These are phyloP conservation scores for Poronia punctata DNA, from an alignment of 495 filamentous ascomycete species.

Conservation along the genomic window DNA sequence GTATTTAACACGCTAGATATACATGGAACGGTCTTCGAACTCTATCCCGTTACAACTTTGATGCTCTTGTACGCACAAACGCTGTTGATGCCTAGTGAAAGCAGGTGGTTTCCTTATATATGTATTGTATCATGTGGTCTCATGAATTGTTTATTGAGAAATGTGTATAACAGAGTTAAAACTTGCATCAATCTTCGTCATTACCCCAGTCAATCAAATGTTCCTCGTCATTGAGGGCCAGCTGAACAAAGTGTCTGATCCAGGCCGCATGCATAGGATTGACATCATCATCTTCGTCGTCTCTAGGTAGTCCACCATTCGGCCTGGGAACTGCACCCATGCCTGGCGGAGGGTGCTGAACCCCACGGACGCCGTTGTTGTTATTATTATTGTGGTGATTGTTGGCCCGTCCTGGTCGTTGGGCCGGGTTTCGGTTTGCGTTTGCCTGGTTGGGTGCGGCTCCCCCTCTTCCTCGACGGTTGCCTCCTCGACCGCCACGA, in stretches of 20 bases:
- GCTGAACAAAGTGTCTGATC: slow-evolving; percentile 47
- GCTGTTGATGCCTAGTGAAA: too few relatives aligned
- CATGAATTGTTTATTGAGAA: too few relatives aligned
- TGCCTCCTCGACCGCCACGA: slow-evolving; percentile 16
- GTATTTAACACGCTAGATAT: too few relatives aligned
- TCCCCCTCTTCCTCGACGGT: slow-evolving; percentile 20
- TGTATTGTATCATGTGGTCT: too few relatives aligned
- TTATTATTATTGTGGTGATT: slow-evolving; percentile 2
- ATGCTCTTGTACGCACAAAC: too few relatives aligned
- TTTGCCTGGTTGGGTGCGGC: slow-evolving; percentile 16
- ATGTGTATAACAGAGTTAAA: too few relatives aligned
- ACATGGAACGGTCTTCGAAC: too few relatives aligned
- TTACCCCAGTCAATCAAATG: slow-evolving; percentile 34
- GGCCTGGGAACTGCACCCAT: slow-evolving; percentile 60
- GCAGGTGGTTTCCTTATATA: too few relatives aligned
- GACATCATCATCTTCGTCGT: slow-evolving; percentile 9
- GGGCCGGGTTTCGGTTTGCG: slow-evolving; percentile 20
- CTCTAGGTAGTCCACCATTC: slow-evolving; percentile 1
- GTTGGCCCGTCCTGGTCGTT: slow-evolving; percentile 18
- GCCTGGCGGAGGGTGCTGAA: slow-evolving; percentile 50
- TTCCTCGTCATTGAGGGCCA: slow-evolving; percentile 48
- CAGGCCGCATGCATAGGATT: slow-evolving; percentile 38
- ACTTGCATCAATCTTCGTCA: slow-evolving; percentile 27
- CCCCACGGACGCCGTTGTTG: neutral
- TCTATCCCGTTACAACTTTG: too few relatives aligned